Evolutionary conservation across 805 yeast species (phyloP).

Genomic region (Torulaspora delbrueckii): DNA sequence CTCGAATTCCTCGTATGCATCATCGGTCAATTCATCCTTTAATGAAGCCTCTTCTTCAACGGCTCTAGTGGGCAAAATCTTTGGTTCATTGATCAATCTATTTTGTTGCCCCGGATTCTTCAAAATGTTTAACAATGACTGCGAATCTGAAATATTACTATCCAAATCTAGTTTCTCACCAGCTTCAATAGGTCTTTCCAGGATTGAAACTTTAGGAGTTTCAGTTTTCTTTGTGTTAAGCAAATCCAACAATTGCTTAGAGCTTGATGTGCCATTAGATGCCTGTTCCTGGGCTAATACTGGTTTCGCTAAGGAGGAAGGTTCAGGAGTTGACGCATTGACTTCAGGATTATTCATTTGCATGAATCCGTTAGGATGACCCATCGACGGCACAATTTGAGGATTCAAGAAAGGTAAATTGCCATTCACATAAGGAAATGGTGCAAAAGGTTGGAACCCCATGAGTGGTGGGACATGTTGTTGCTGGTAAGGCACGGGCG

Average conservation of each 20-base stretch:
- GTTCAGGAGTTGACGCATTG: conserved; percentile 34
- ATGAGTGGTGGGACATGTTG: conserved; percentile 15
- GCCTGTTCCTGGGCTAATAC: conserved; percentile 27
- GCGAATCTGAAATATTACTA: conserved; percentile 12
- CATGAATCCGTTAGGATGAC: conserved; percentile 12
- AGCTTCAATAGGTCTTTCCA: background rate
- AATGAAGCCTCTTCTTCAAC: conserved; percentile 5
- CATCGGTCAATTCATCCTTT: conserved; percentile 6
- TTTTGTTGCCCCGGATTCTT: conserved; percentile 10
- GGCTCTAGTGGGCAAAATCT: background rate
- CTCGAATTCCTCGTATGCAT: conserved; percentile 3
- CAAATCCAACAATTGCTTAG: conserved; percentile 13
- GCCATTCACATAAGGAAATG: conserved; percentile 32
- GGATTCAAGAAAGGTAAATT: conserved; percentile 12
- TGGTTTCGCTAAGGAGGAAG: conserved; percentile 39
- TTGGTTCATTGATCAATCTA: background rate
- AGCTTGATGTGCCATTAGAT: conserved; percentile 1
- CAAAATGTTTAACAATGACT: conserved; percentile 17
- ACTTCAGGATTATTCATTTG: conserved; percentile 17
- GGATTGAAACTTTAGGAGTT: background rate
- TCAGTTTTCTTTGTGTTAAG: conserved; percentile 8
- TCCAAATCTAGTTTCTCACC: background rate
- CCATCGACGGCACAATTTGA: conserved; percentile 7
- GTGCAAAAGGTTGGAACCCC: conserved; percentile 33
- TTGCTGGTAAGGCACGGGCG: conserved; percentile 10